Base-by-base conservation (phyloP, 23 red algal species). In the Gracilaria caudata region DNA sequence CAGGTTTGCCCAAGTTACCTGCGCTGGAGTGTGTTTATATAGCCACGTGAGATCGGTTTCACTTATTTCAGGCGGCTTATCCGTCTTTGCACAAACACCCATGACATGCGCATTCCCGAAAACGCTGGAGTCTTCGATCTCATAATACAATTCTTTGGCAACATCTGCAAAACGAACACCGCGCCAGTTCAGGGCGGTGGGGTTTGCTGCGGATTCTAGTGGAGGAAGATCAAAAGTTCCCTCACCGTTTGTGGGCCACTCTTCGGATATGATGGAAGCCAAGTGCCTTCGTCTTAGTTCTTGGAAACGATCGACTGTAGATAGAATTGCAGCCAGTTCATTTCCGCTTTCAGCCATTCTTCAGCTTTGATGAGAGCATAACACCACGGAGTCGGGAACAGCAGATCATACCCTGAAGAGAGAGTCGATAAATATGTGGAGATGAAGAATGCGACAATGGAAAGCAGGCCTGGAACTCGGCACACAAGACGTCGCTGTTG, bases 171-270 rank as follows among this genome's bases (percentile, higher is more conserved):
- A 25, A 68, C 64, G 64, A 35, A 68, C 64, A 14, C 64, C 64
- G 37, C 64, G 64, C 64, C 64, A 68, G 20, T 68, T 40, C 64
- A 25, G 17, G 64, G 14, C 20, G 1, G 11, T 19, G 21, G 64
- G 64, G 14, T 68, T 68, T 6, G 14, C 20, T 10, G 64, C 64
- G 1, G 19, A 68, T 17, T 68, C 64, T 13, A 68, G 6, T 2
- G 64, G 64, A 25, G 64, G 64, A 2, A 68, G 64, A 68, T 68
- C 16, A 21, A 68, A 68, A 2, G 64, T 68, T 26, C 64, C 64
- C 37, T 68, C 64, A 21, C 37, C 64, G 25, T 10, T 68, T 9
- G 64, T 68, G 1, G 64, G 64, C 64, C 64, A 68, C 25, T 68
- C 10, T 17, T 68, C 64, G n/a, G n/a, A n/a, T n/a, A n/a, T n/a